Evolutionary conservation across 1,284 basidiomycete species (phyloP), one percentile per base, ranked within the genome.

Genomic region (Sanghuangporus baumii): DNA sequence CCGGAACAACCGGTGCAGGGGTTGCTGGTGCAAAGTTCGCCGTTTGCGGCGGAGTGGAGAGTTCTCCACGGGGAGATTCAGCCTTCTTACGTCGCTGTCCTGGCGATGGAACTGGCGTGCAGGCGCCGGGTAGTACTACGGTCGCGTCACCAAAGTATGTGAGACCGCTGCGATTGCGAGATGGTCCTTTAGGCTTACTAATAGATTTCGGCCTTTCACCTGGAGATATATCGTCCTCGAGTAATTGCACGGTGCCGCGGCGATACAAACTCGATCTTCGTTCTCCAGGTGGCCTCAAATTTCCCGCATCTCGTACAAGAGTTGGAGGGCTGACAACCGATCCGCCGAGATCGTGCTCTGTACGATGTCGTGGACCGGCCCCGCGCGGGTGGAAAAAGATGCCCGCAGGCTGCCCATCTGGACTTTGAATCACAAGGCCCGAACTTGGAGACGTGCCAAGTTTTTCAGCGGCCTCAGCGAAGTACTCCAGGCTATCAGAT

Each of bases 301-400:
- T 65, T 14, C 64, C 64, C 14, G 14, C 31, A n/a, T 65, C 60
- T 16, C 64, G 60, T 6, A 57, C 59, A 12, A 62, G 52, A 12
- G 20, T 56, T 3, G 64, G 60, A 5, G 64, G 47, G 40, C 23
- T 59, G 6, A 57, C 38, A 26, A 62, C 41, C 14, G 52, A 11
- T 8, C 34, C 23, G 20, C 38, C 54, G 12, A 37, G 20, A 16
- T 43, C 56, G 59, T 41, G 26, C 46, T 55, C 61, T 6, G 14
- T 23, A 31, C 51, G 51, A 18, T 18, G 18, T 4, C 71, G 55
- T 55, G 81, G 84, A 5, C 77, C 31, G 20, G 61, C 23, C 6
- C 64, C 71, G 23, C 81, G 79, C 0, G 96, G 96, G 68, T 96
- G 91, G 75, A 99, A 99, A 76, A 95, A 94, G 67, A 99, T 96